phyloP scores from a whole-genome alignment of 2,329 filamentous ascomycete species.

The Emmonsia crescens region DNA sequence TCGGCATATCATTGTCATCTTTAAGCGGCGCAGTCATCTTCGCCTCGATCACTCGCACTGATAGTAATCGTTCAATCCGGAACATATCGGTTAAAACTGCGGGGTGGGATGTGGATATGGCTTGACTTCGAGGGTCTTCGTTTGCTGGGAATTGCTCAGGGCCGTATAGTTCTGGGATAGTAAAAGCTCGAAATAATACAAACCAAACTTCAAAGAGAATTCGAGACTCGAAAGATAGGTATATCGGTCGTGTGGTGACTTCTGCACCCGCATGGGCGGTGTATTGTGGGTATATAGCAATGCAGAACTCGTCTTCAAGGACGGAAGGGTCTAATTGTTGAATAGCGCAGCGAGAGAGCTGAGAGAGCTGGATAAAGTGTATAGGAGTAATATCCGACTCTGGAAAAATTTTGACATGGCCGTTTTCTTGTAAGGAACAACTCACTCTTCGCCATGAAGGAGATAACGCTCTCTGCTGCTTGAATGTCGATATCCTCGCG shows the following conservation, averaged over 20 bases:
- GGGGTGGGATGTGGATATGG: slow-evolving; percentile 18
- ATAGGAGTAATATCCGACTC: slow-evolving; percentile 74
- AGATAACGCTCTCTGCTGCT: slow-evolving; percentile 46
- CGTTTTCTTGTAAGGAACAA: slow-evolving; percentile 88
- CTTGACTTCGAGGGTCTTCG: slow-evolving; percentile 34
- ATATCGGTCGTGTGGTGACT: slow-evolving; percentile 75
- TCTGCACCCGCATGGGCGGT: slow-evolving; percentile 61
- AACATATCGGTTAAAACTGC: slow-evolving; percentile 49
- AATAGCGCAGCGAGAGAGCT: slow-evolving; percentile 79
- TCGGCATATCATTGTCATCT: slow-evolving; percentile 23
- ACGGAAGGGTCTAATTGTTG: slow-evolving; percentile 86
- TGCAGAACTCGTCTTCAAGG: slow-evolving; percentile 82
- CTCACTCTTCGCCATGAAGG: slow-evolving; percentile 79
- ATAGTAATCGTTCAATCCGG: slow-evolving; percentile 52
- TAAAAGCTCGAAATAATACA: slow-evolving; percentile 79
- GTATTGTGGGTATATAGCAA: slow-evolving; percentile 93
- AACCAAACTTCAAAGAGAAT: slow-evolving; percentile 98
- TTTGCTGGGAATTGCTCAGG: slow-evolving; percentile 36
- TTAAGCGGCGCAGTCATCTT: slow-evolving; percentile 37
- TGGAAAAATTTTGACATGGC: slow-evolving; percentile 80
- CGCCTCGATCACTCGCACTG: slow-evolving; percentile 51
- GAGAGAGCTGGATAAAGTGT: slow-evolving; percentile 74
- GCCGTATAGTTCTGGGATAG: slow-evolving; percentile 81
- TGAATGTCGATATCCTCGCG: slow-evolving; percentile 42
- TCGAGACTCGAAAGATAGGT: slow-evolving; percentile 73